Conservation (phyloP, 164 flowering plant species). For the Tinospora cordifolia region DNA sequence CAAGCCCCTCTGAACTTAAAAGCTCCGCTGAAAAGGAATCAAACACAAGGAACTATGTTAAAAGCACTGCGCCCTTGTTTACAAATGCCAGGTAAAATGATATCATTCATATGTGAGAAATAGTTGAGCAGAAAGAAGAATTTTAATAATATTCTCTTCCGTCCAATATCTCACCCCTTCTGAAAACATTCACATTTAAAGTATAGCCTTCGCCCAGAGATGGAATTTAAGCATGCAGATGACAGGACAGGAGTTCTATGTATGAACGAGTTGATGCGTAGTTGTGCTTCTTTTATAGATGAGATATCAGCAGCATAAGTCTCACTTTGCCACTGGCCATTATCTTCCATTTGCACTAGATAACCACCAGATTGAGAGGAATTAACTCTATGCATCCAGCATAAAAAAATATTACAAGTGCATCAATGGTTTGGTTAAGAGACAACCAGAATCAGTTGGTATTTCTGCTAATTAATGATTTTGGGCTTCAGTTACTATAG, state of each 20-base stretch:
- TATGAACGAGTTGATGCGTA: constrained; percentile 45
- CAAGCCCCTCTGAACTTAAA: constrained; percentile 96
- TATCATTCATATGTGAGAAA: neutral
- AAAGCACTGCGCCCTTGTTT: neutral
- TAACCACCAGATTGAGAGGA: neutral
- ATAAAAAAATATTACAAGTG: too few species aligned
- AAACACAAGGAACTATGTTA: neutral
- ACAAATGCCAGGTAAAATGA: neutral
- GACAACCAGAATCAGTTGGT: too few species aligned
- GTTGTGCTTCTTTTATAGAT: constrained; percentile 64
- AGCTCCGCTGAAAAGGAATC: constrained; percentile 51
- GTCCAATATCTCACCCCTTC: constrained; percentile 58
- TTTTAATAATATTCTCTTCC: neutral
- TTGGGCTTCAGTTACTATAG: too few species aligned
- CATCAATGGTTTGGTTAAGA: too few species aligned
- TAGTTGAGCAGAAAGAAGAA: neutral
- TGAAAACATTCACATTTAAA: constrained; percentile 91
- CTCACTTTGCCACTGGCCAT: constrained; percentile 16
- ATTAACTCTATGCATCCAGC: too few species aligned
- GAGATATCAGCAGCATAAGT: constrained; percentile 70
- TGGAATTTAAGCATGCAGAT: constrained; percentile 56
- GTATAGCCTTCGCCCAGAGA: constrained; percentile 54
- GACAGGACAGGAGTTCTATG: constrained; percentile 69
- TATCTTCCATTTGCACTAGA: constrained; percentile 26
- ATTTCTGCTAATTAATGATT: too few species aligned